Percentiles rank a stretch among this genome's conserved stretches.
Evolutionary conservation across 192 early-diverging fungal species (phyloP).

Genomic region (Coemansia sp.): DNA sequence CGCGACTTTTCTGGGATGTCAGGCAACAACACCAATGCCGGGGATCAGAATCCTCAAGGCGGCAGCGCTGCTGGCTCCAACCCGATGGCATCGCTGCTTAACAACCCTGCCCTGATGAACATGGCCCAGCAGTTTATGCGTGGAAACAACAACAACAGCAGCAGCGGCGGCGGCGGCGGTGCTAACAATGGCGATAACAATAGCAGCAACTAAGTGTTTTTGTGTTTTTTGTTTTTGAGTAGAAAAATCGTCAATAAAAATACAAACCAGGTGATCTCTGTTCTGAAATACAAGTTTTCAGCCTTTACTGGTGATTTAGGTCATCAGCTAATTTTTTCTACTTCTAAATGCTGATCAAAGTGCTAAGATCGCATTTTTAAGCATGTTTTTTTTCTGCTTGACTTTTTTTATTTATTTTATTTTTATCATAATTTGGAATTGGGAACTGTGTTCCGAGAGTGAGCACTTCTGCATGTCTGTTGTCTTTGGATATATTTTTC

Average conservation of each 20-base stretch:
- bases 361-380: too few relatives aligned
- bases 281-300: too few relatives aligned
- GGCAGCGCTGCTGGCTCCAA: slow-evolving; percentile 7
- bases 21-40: slow-evolving; percentile 5
- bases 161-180: slow-evolving; percentile 6
- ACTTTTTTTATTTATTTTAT: too few relatives aligned
- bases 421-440: too few relatives aligned
- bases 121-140: slow-evolving; percentile 40
- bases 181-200: background rate
- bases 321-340: too few relatives aligned
- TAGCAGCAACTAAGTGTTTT: background rate
- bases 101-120: slow-evolving; percentile 38
- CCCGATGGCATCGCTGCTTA: slow-evolving; percentile 36
- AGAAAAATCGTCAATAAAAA: background rate
- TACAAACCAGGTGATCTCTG: too few relatives aligned
- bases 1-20: slow-evolving; percentile 22
- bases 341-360: too few relatives aligned
- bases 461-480: too few relatives aligned
- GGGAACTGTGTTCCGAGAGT: too few relatives aligned
- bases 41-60: background rate
- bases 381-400: too few relatives aligned
- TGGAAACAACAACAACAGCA: slow-evolving; percentile 11
- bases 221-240: background rate
- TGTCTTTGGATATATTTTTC: background rate
- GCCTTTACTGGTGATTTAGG: too few relatives aligned